phyloP scores from a whole-genome alignment of 2,329 filamentous ascomycete genomes.

The Epichloe festucae region DNA sequence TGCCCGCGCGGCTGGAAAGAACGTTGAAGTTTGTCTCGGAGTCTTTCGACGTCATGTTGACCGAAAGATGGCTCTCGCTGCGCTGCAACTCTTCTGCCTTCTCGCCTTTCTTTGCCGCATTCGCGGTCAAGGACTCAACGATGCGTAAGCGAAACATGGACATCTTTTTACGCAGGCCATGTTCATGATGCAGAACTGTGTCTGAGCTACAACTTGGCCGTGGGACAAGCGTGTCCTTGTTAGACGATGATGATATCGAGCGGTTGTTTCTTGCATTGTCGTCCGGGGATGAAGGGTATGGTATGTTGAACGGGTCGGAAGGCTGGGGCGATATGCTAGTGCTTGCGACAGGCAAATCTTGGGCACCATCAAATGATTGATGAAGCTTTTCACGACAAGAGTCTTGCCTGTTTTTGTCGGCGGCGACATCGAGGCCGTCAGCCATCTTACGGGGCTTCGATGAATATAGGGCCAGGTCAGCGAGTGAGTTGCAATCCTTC shows the following conservation, averaged over 20 bases:
- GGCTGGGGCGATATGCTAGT: conserved; percentile 10
- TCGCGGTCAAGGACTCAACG: conserved; percentile 6
- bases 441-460: not conserved
- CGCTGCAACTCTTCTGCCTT: conserved; percentile 3
- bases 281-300: conserved; percentile 16
- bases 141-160: conserved; percentile 18
- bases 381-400: not conserved
- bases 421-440: not conserved
- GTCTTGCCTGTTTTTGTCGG: not conserved
- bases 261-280: conserved; percentile 6
- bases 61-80: conserved; percentile 3
- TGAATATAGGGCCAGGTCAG: conserved; percentile 15
- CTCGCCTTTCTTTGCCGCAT: conserved; percentile 6
- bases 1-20: conserved; percentile 1
- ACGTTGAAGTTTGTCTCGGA: conserved; percentile 1
- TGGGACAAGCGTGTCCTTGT: conserved; percentile 6
- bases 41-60: conserved; percentile 1
- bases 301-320: conserved; percentile 24
- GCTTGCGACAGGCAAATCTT: conserved; percentile 3
- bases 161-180: conserved; percentile 16
- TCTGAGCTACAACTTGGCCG: conserved; percentile 6
- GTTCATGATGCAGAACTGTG: conserved; percentile 1
- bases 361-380: conserved; percentile 4
- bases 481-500: conserved; percentile 20
- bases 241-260: conserved; percentile 6